These are phyloP conservation scores for Trichosanthes cucumerina DNA, from an alignment of 306 rosid species.

Conservation along the genomic window DNA sequence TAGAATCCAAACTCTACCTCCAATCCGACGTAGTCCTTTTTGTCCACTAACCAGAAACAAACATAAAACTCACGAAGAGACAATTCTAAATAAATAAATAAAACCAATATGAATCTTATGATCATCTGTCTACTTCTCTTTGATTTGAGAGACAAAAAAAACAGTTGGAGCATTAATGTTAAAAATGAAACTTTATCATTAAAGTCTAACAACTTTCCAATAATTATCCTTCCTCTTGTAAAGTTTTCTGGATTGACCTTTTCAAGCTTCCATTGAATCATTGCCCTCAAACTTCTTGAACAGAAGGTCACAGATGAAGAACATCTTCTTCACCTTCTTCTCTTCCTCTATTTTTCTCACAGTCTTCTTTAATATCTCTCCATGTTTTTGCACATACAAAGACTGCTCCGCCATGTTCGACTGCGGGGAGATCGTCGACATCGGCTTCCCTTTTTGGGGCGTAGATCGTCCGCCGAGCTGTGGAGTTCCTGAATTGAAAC, in stretches of 20 bases:
- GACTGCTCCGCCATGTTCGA: neutral
- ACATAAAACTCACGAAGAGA: neutral
- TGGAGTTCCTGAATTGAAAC: conserved; percentile 4
- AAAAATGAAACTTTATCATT: neutral
- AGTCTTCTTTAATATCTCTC: neutral
- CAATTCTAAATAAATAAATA: neutral
- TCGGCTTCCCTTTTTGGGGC: conserved; percentile 11
- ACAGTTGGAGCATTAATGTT: neutral
- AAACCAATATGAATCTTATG: neutral
- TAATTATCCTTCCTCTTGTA: neutral
- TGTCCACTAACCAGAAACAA: neutral
- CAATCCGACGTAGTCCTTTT: neutral
- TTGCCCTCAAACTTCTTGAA: neutral
- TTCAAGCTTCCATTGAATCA: neutral
- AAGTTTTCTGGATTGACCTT: neutral
- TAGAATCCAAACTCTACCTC: neutral
- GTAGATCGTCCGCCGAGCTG: neutral
- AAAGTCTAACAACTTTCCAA: neutral
- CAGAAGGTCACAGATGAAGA: neutral
- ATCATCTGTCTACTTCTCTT: neutral
- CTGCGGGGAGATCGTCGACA: neutral
- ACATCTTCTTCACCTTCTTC: neutral
- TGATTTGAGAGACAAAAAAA: neutral
- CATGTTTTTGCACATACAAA: neutral
- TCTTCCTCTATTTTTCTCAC: neutral